Evolutionary conservation across 345 rosid species (phyloP), one percentile per base, ranked within the genome.

Genomic region (Lenwebbia sp.): DNA sequence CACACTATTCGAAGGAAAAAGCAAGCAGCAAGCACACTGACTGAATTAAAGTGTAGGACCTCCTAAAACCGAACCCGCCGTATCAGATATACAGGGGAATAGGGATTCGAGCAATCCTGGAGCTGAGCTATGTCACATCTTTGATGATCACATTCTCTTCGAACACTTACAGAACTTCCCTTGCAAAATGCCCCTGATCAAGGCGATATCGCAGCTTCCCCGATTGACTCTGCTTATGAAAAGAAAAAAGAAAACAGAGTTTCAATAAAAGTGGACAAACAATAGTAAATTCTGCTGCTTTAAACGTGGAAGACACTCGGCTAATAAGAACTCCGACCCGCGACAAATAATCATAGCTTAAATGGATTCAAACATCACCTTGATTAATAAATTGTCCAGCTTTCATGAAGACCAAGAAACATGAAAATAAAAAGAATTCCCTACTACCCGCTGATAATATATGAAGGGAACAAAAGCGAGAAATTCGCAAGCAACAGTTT

Each of bases 21-120:
- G 50, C 91, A 90, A 94, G 81, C 81, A 91, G 87, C 90, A 86
- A 90, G 86, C 94, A 92, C 94, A 70, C 81, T 37, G 81, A 90
- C 91, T 50, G 83, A 88, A 89, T 86, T 86, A 92, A 92, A 86
- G 92, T 85, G 86, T 84, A 85, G 60, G 51, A 88, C 86, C 91
- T 78, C 88, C 90, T 88, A 90, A 74, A 84, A 74, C 87, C 85
- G 89, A 86, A 87, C 89, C 76, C 85, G 86, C 82, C 82, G 30
- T 88, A 86, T 37, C 47, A 83, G 83, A 93, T 91, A 88, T 91
- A 91, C 94, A 90, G 86, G 84, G 88, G 75, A 81, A 84, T 44
- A 53, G 85, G 76, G 84, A 87, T 78, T 41, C 51, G 30, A 40
- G 81, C 81, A 84, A 85, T 87, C 89, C 89, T 82, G 84, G 17